Base-by-base conservation (phyloP, 345 rosid species). In the Eucalyptus lansdowneana region DNA sequence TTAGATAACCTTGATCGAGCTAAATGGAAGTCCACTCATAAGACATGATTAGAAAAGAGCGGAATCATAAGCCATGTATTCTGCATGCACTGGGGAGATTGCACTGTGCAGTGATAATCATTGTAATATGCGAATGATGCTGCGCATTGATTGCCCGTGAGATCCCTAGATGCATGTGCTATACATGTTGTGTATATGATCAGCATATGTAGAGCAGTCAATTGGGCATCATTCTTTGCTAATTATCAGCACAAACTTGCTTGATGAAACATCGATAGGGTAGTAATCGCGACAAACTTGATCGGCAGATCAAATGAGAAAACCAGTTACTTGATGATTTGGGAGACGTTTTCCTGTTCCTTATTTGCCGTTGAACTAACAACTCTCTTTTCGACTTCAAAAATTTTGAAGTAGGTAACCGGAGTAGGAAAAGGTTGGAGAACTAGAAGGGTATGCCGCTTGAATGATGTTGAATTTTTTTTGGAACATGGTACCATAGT, bases 21-120 rank as follows among this genome's bases (percentile, higher is more conserved):
- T 83, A 88, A 86, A 65, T 92, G 93, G 90, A 92, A 89, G 90
- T 92, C 93, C 92, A 93, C 93, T 92, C 93, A 90, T 90, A 31
- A 27, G 45, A 54, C 89, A 89, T 87, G 21, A 51, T 69, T 54
- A 44, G 76, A 51, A 67, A 60, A 67, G 31, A 76, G 40, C 34
- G 42, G 83, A 40, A 40, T 76, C 47, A 40, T 76, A 76, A 40
- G 83, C 47, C 47, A 37, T 37, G 24, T 21, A 76, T 21, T 76
- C 42, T 40, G 83, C 27, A 76, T 76, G 83, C 24, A 11, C 47
- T 3, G 83, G 47, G 62, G 83, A 37, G 6, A 11, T 40, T 40
- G 47, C 83, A 37, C 27, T 3, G 83, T 40, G 83, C 15, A 11
- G 42, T 76, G 83, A 21, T 22, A 40, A 76, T 40, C 83, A 37